Conservation (phyloP, 2,329 filamentous ascomycete genomes). For the Penicillium sp. region DNA sequence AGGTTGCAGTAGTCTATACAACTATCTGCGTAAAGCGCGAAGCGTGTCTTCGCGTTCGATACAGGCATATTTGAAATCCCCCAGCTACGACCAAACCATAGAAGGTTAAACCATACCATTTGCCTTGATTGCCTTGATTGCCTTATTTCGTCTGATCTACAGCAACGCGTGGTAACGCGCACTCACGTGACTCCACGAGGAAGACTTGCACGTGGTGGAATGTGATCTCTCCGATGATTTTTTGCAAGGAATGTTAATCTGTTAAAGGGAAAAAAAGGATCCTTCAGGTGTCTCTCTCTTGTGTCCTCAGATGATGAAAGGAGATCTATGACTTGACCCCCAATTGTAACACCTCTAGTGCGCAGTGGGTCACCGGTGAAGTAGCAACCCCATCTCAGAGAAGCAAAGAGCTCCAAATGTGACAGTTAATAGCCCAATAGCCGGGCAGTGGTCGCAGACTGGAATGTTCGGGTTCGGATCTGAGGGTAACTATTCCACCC, state of each 20-base stretch:
- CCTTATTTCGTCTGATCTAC: not conserved
- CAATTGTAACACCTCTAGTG: not conserved
- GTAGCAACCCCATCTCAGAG: not conserved
- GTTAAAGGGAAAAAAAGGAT: not conserved
- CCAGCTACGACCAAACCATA: not conserved
- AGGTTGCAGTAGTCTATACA: slow-evolving; percentile 2
- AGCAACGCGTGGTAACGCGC: slow-evolving; percentile 16
- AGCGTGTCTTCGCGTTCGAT: slow-evolving; percentile 1
- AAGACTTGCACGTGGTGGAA: slow-evolving; percentile 6
- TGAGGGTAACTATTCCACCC: not conserved
- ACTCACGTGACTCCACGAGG: slow-evolving; percentile 16
- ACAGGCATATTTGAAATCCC: not conserved
- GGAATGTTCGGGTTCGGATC: not conserved
- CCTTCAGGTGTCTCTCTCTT: not conserved
- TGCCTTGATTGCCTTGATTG: not conserved
- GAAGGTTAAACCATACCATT: not conserved
- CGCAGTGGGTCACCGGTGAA: not conserved
- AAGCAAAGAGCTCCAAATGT: not conserved
- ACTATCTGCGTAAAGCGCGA: not conserved
- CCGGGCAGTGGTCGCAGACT: too few relatives aligned
- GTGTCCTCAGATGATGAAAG: not conserved
- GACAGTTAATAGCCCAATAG: not conserved
- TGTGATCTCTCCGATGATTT: not conserved
- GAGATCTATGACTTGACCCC: not conserved
- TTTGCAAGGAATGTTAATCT: not conserved